These are phyloP conservation scores for Hyparrhenia diplandra DNA, from an alignment of 176 grass and related monocot genomes.

Conservation along the genomic window DNA sequence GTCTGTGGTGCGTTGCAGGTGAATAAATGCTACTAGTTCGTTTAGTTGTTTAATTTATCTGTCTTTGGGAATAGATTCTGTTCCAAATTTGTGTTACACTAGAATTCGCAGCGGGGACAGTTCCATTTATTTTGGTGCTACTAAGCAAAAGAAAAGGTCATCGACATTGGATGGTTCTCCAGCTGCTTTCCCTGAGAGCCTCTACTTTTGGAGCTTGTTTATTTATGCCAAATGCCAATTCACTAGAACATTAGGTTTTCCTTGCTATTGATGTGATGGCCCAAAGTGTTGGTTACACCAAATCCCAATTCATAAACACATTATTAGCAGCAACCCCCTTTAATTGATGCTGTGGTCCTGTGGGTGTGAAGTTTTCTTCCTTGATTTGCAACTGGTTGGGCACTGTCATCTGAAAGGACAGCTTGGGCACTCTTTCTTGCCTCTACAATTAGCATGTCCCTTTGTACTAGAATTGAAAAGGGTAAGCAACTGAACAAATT, in stretches of 20 bases:
- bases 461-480: neutral
- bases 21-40: neutral
- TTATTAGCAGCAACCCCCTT: neutral
- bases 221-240: conserved; percentile 5
- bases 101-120: neutral
- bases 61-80: neutral
- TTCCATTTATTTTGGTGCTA: neutral
- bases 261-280: conserved; percentile 10
- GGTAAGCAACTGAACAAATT: neutral
- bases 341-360: neutral
- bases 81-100: neutral
- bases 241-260: conserved; percentile 1
- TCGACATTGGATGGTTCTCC: neutral
- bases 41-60: neutral
- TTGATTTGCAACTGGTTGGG: neutral
- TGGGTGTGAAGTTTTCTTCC: neutral
- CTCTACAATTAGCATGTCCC: neutral
- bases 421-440: neutral
- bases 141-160: neutral
- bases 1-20: neutral
- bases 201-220: neutral
- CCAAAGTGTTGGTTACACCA: conserved; percentile 17
- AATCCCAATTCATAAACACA: conserved; percentile 9
- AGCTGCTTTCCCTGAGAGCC: neutral
- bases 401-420: neutral